phyloP scores from a whole-genome alignment of 23 red algal species.

The Gracilaria domingensis region DNA sequence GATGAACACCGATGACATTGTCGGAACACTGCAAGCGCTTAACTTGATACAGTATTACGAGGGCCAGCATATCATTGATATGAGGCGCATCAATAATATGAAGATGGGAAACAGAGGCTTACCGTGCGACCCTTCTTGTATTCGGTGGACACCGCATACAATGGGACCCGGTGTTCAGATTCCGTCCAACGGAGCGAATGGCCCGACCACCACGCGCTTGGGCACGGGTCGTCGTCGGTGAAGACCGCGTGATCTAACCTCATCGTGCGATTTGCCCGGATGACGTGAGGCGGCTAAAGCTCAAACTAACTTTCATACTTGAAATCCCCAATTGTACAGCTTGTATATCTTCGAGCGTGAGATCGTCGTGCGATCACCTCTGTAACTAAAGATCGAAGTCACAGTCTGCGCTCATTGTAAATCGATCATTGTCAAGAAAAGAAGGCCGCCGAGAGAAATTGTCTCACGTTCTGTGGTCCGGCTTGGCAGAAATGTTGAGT shows the following conservation, averaged over 20 bases:
- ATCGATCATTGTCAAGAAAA: too few relatives aligned
- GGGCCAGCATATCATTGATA: slow-evolving; percentile 97
- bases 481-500: too few relatives aligned
- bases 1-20: slow-evolving; percentile 99
- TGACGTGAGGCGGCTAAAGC: too few relatives aligned
- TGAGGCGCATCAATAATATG: slow-evolving; percentile 89
- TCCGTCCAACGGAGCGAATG: slow-evolving; percentile 16
- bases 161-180: slow-evolving; percentile 66
- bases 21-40: slow-evolving; percentile 93
- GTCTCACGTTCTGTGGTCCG: too few relatives aligned
- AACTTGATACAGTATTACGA: slow-evolving; percentile 99
- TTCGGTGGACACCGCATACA: slow-evolving; percentile 89
- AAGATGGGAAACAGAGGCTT: slow-evolving; percentile 91
- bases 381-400: too few relatives aligned
- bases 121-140: slow-evolving; percentile 83
- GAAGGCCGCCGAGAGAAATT: too few relatives aligned
- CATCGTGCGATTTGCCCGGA: too few relatives aligned
- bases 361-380: too few relatives aligned
- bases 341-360: too few relatives aligned
- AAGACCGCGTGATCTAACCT: neutral
- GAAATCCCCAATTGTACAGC: too few relatives aligned
- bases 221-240: slow-evolving; percentile 29
- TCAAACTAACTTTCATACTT: too few relatives aligned
- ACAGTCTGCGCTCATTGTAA: too few relatives aligned
- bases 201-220: slow-evolving; percentile 10